Base-by-base conservation (phyloP, 139 green algal species). In the Chlamydomonas incerta region DNA sequence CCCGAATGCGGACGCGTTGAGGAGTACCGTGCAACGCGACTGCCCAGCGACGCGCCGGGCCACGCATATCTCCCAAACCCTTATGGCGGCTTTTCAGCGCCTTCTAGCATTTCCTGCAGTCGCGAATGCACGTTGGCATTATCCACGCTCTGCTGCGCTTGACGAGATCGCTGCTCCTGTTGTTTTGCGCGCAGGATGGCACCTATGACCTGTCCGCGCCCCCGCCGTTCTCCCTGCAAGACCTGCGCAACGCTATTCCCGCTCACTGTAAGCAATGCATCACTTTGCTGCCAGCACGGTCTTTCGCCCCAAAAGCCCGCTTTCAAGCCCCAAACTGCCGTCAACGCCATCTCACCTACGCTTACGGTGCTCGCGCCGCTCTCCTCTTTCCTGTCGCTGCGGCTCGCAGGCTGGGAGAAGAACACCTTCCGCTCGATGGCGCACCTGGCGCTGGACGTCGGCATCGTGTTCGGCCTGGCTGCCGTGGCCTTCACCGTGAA, bases 191-290 rank as follows among this genome's bases (percentile, higher is more conserved):
- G 60, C 79, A 89, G 86, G 82, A 92, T 72, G 89, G 89, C 82
- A 80, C 23, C 14, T 87, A 88, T 50, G 91, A 94, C 69, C 82
- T 97, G 77, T 93, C 83, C 50, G 94, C 94, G 17, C 57, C 91
- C 21, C 96, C 96, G 37, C 96, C 96, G 4, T 98, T 98, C 88
- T 88, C 90, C 3, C 92, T 98, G 33, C 66, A 86, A 67, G 96
- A 98, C 90, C 88, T 98, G 41, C 92, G 93, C 55, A 88, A 94
- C 63, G 95, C 96, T 31, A 98, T 98, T 60, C 96, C 96, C 26
- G 82, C 89, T 29, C 85, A 96, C 57, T 97, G 63, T 63, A 98
- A 93, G 87, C 85, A 97, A 81, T 96, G 95, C 87, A 10, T 62
- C 18, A 10, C 55, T 23, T 10, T 2, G 55, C 55, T 23, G 21